Base-by-base conservation (phyloP, 164 flowering plant genomes). In the Magnolia changhungtana region DNA sequence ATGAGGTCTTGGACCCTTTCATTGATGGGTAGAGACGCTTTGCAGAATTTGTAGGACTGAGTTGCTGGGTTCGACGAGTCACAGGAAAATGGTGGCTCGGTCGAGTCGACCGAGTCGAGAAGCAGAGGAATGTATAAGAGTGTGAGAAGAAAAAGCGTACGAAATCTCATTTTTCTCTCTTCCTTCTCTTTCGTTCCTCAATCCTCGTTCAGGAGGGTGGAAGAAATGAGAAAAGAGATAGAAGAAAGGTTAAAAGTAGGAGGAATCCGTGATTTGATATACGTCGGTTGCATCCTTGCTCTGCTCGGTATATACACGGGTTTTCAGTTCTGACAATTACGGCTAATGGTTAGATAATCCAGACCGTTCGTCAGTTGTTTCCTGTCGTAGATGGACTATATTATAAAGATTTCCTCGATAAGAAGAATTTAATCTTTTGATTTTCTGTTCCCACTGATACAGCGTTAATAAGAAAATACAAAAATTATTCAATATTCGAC, bases 51-150 rank as follows among this genome's bases (percentile, higher is more conserved):
- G 83, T 65, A 81, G 7, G 83, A 76, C 8, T 75, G 78, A 4
- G 95, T 88, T 20, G 83, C 61, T 16, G 95, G 85, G 72, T 84
- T 69, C 1, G 89, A 67, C 2, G 82, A 8, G 79, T 86, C 91
- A 76, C 98, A 95, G 19, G 93, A 77, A 72, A 78, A 90, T 61
- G 90, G 96, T 3, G 95, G 93, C 69, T 71, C 73, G 52, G 50
- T 77, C 45, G 81, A 72, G 24, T 61, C 63, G 11, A 11, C 72
- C 9, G 68, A 13, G 73, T 19, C 0, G 72, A 80, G 45, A 49
- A 82, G 67, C 1, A 68, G 21, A 31, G 68, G 10, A 72, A 78
- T 18, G 79, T 5, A 6, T 76, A 74, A 63, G 18, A 78, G 66
- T 27, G 9, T n/a, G 21, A 58, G 24, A 67, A 66, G 67, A 67